Base-by-base conservation (phyloP, 805 yeast species). In the Candida ortonii region DNA sequence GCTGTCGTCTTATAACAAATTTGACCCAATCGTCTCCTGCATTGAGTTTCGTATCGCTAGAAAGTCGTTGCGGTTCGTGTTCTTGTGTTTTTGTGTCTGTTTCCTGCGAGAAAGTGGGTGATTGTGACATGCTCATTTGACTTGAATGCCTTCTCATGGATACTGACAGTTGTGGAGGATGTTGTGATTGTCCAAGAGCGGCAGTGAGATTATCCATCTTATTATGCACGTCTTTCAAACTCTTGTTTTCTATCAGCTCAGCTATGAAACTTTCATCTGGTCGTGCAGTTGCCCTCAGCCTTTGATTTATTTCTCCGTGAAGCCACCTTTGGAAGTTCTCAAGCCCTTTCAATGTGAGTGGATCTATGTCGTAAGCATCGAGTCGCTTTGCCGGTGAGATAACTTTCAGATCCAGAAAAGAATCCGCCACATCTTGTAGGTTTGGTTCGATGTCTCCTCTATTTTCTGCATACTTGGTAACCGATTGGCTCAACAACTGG, bases 381-480 rank as follows among this genome's bases (percentile, higher is more conserved):
- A 81, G 53, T 7, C 62, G 32, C 28, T 68, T 70, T 4, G 70
- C 66, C 0, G 90, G 88, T 26, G 75, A 73, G 12, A 87, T 60
- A 26, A 83, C 60, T 11, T 80, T 83, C 15, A 76, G 56, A 39
- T 78, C 76, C 20, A 75, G 68, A 60, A 89, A 67, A 0, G 93
- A 87, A 50, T 77, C 76, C 12, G 85, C 63, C 5, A 85, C 65
- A 54, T 90, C 97, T 40, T 78, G 81, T 2, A 84, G 55, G 16
- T 26, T 47, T 6, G 57, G 55, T 7, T 65, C 68, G 16, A 55
- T 48, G 14, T 53, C 57, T 30, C 51, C 63, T 44, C 80, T 59
- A 3, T 66, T 54, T 14, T 68, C 64, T 0, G 86, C 71, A 34
- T 78, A 65, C 33, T 64, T 64, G 20, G 58, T 50, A 0, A 86